A percentile compares a stretch with the other conserved stretches of the same genome.
Evolutionary conservation across 257 asterid genomes (phyloP).

Genomic region (Nicotiana benthamiana): DNA sequence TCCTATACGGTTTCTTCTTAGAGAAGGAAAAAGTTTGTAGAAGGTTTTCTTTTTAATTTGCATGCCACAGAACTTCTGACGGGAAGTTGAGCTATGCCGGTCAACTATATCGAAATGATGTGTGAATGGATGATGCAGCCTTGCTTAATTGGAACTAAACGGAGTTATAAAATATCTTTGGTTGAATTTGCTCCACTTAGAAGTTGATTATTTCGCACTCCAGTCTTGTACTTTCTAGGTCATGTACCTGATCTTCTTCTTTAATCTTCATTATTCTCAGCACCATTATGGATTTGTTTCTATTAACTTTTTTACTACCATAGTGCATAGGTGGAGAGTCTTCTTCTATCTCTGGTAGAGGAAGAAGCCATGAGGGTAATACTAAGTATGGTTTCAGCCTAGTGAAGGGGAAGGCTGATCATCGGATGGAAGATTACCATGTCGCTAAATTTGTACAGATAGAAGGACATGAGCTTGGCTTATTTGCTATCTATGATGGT

Average conservation of each 20-base stretch:
- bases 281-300: neutral
- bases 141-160: neutral
- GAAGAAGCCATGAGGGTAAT: conserved; percentile 26
- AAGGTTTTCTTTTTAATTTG: neutral
- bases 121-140: neutral
- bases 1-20: neutral
- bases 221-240: neutral
- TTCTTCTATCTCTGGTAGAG: conserved; percentile 27
- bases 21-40: neutral
- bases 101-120: neutral
- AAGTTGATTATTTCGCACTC: neutral
- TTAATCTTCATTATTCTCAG: neutral
- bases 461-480: conserved; percentile 33
- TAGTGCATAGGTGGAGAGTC: conserved; percentile 32
- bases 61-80: neutral
- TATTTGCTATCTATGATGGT: conserved; percentile 40
- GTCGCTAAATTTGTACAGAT: conserved; percentile 44
- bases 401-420: conserved; percentile 58
- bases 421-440: conserved; percentile 87
- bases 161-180: neutral
- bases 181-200: neutral
- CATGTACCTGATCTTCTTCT: neutral
- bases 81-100: neutral
- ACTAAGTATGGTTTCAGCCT: conserved; percentile 46
- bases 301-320: neutral